Base-by-base conservation (phyloP, 495 filamentous ascomycete species). In the Penicillium turbatum region DNA sequence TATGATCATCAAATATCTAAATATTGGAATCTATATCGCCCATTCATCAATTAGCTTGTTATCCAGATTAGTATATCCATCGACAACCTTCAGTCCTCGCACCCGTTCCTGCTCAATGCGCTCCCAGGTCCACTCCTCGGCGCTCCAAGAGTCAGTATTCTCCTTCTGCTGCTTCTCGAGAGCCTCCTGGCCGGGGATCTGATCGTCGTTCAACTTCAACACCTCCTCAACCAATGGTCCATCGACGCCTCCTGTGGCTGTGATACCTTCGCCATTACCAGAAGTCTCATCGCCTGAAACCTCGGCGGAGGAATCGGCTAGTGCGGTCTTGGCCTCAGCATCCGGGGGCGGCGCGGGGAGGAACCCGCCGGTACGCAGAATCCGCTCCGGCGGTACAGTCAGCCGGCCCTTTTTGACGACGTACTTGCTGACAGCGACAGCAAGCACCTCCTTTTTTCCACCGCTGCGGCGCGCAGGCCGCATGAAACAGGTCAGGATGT, bases 401-500 rank as follows among this genome's bases (percentile, higher is more conserved):
- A 92, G 71, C 15, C 93, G 75, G 0, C 91, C 92, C 61, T 88
- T 82, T 74, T 97, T 97, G 61, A 90, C 86, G 2, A 95, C 91
- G 64, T 95, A 97, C 73, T 95, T 92, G 59, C 83, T 86, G 12
- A 97, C 59, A 5, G 82, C 86, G 3, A 83, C 86, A 1, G 92
- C 92, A 55, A 86, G 82, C 31, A 97, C 76, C 19, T 73, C 72
- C 56, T 82, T 78, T 56, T 74, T 72, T 47, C 59, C 71, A n/a
- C 70, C 73, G 30, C 65, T 66, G 12, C 58, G 62, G 15, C 62
- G 69, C 4, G 71, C 75, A 38, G 73, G 67, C 59, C 78, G 73
- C 26, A 95, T 81, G 51, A 93, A 86, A 63, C 87, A 85, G 10
- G 75, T 84, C 9, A 91, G 70, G 8, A 89, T 68, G 67, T 88